Percentiles rank a stretch among this genome's conserved stretches.
phyloP scores from a whole-genome alignment of 805 yeast species.

The Peterozyma xylosa region DNA sequence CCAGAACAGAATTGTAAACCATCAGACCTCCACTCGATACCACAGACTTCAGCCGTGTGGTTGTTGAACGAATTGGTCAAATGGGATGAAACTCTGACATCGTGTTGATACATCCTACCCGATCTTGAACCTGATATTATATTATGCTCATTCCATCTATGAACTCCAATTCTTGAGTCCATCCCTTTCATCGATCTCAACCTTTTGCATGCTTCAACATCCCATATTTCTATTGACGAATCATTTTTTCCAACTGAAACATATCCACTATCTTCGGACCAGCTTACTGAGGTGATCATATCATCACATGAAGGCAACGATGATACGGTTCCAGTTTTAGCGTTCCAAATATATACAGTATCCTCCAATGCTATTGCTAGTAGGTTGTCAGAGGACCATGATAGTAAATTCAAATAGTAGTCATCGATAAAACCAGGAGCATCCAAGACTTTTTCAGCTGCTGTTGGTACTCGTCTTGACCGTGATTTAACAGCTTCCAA shows the following conservation, averaged over 20 bases:
- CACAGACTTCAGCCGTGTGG: conserved; percentile 90
- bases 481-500: conserved; percentile 54
- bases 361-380: conserved; percentile 85
- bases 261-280: conserved; percentile 90
- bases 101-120: conserved; percentile 82
- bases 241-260: conserved; percentile 77
- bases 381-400: conserved; percentile 80
- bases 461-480: conserved; percentile 71
- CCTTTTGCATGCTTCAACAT: conserved; percentile 66
- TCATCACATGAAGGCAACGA: conserved; percentile 53
- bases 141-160: conserved; percentile 77
- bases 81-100: conserved; percentile 81
- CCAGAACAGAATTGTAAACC: conserved; percentile 86
- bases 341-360: conserved; percentile 89
- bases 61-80: conserved; percentile 49
- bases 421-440: conserved; percentile 95
- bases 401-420: conserved; percentile 76
- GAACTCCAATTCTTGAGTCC: conserved; percentile 72
- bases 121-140: conserved; percentile 83
- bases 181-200: conserved; percentile 73
- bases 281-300: conserved; percentile 63
- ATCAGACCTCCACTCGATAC: conserved; percentile 77
- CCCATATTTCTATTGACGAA: conserved; percentile 91
- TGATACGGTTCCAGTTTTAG: conserved; percentile 70
- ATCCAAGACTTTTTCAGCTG: conserved; percentile 89